Evolutionary conservation across 768 basidiomycete species (phyloP), one percentile per base, ranked within the genome.

Genomic region (Cantharellus anzutake): DNA sequence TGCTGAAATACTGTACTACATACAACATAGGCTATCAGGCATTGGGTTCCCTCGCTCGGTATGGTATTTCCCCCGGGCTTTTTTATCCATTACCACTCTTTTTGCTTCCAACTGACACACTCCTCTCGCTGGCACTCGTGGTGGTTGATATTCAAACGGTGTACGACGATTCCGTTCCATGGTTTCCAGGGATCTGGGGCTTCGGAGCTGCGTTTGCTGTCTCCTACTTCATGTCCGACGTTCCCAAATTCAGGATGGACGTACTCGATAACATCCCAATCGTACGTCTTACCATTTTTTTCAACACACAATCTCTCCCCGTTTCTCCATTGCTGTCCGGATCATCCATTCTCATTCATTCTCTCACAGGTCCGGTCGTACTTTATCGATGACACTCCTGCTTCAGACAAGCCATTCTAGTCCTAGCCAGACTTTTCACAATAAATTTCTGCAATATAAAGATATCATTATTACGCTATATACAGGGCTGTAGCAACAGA

Each of bases 321-420:
- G 35, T 34, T 38, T 5, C 7, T 60, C 52, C 16, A 2, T 41
- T 4, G 4, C 29, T 20, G n/a, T 38, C 14, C 20, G 51, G n/a
- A n/a, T n/a, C 20, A 39, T 34, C 29, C 48, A 34, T 16, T 34
- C n/a, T 58, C 20, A 16, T 59, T 57, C 53, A n/a, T 42, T 39
- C 20, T n/a, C 44, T 59, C 7, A 14, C 62, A 91, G 87, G 62
- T 90, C 66, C 78, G 80, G 44, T 70, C 64, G 59, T 86, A 86
- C 71, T 90, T 78, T 68, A 78, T 82, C 68, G 88, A 91, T 73
- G 84, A 79, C 64, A 86, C 77, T 0, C 88, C 86, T 14, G 80
- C 80, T 44, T 84, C 78, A 39, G 88, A 91, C 74, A 88, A 86
- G 68, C 86, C 88, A 3, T 88, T 90, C 74, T 91, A n/a, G n/a